Evolutionary conservation across 371 early-diverging fungal species (phyloP).

Genomic region (Haplosporangium sp.): DNA sequence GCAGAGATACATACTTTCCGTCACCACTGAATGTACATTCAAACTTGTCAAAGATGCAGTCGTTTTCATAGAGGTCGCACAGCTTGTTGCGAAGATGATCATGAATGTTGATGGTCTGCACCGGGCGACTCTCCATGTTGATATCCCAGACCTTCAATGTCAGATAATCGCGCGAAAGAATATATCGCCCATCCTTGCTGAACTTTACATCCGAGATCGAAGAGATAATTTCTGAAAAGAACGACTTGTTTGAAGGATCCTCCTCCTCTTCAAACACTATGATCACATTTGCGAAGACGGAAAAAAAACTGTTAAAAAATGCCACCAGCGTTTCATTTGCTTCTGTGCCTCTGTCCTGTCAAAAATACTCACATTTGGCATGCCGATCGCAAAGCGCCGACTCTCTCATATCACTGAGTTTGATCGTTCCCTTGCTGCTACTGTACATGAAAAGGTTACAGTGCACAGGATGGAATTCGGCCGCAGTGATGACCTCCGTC

Average conservation of each 20-base stretch:
- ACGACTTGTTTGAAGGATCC: slow-evolving; percentile 92
- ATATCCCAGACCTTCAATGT: slow-evolving; percentile 98
- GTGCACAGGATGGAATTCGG: slow-evolving; percentile 96
- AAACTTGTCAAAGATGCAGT: slow-evolving; percentile 99
- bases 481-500: slow-evolving; percentile 98
- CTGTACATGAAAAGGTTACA: slow-evolving; percentile 98
- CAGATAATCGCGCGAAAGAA: slow-evolving; percentile 96
- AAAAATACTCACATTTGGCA: slow-evolving; percentile 78
- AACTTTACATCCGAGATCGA: slow-evolving; percentile 97
- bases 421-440: slow-evolving; percentile 98
- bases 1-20: slow-evolving; percentile 62
- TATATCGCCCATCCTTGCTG: slow-evolving; percentile 94
- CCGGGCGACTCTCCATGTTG: slow-evolving; percentile 94
- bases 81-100: slow-evolving; percentile 93
- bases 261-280: slow-evolving; percentile 94
- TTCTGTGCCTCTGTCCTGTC: background rate
- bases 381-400: slow-evolving; percentile 95
- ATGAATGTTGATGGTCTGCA: slow-evolving; percentile 94
- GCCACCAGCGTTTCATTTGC: background rate
- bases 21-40: slow-evolving; percentile 97
- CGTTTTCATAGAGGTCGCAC: slow-evolving; percentile 98
- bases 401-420: slow-evolving; percentile 95
- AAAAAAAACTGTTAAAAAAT: background rate
- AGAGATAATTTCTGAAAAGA: slow-evolving; percentile 98
- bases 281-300: background rate